phyloP scores from a whole-genome alignment of 2,329 filamentous ascomycete genomes.

The Exserohilum turcica region DNA sequence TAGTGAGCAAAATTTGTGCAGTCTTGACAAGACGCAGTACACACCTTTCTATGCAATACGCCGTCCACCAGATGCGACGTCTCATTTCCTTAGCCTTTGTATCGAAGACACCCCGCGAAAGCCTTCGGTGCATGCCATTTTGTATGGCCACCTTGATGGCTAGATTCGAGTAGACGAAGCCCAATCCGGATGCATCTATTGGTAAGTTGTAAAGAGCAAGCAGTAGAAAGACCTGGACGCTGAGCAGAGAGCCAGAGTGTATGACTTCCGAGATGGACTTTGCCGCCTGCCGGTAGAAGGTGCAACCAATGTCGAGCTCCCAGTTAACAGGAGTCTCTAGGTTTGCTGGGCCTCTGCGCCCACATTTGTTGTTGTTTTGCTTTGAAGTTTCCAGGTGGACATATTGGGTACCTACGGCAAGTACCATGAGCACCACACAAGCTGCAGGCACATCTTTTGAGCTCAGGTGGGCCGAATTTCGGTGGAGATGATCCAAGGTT shows the following conservation, averaged over 20 bases:
- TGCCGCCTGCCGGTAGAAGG: slow-evolving; percentile 58
- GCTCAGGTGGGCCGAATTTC: background rate
- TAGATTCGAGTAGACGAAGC: slow-evolving; percentile 63
- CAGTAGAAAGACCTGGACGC: slow-evolving; percentile 63
- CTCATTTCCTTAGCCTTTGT: slow-evolving; percentile 14
- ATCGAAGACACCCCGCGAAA: slow-evolving; percentile 6
- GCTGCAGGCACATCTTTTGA: slow-evolving; percentile 18
- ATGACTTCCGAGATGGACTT: slow-evolving; percentile 63
- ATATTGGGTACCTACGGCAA: slow-evolving; percentile 53
- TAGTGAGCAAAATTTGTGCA: background rate
- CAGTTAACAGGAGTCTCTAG: slow-evolving; percentile 5
- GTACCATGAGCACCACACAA: slow-evolving; percentile 51
- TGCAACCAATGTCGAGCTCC: slow-evolving; percentile 15
- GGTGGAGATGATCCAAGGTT: slow-evolving; percentile 42
- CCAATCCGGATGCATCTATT: slow-evolving; percentile 61
- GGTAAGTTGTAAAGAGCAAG: slow-evolving; percentile 62
- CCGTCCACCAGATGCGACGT: slow-evolving; percentile 22
- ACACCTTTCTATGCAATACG: slow-evolving; percentile 23
- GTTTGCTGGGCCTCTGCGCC: background rate
- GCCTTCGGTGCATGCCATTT: slow-evolving; percentile 63
- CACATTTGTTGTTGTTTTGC: background rate
- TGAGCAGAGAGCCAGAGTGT: slow-evolving; percentile 61
- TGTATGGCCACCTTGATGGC: slow-evolving; percentile 64
- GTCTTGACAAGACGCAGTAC: background rate
- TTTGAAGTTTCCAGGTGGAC: slow-evolving; percentile 18